Evolutionary conservation across 208 protist species (phyloP), one percentile per base, ranked within the genome.

Genomic region (Crithidia thermophila): DNA sequence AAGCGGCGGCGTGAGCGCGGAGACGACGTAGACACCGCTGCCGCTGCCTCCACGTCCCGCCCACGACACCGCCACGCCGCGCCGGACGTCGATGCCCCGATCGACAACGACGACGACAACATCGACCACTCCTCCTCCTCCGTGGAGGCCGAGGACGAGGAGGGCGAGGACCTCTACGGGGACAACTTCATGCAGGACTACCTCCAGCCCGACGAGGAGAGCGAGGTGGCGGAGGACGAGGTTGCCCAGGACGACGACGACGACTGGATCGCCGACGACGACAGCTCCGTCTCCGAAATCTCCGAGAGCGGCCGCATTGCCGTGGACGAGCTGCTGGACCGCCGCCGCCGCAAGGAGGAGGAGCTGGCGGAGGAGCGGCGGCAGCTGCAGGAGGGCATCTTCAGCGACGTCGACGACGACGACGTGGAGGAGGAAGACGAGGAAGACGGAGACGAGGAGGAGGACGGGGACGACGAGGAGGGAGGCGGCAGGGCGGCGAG

Each of bases 101-200:
- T 25, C n/a, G 67, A 72, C 31, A 45, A 45, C 20, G 50, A 2
- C 28, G 60, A 43, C 14, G 60, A 72, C 4, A 51, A 71, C 2
- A 51, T 53, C 16, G 74, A 37, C 9, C 66, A 67, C 60, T 39
- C 50, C 63, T 58, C 57, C 56, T 84, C 74, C 67, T 34, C 53
- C 23, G 55, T 55, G 7, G 69, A 72, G 31, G 68, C 56, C 30
- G 67, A 72, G 13, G 80, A 85, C 36, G 79, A 80, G 36, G 91
- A 95, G 63, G 88, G 91, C 49, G 91, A 96, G 69, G 91, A 96
- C 68, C 81, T 96, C 23, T 96, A 88, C 61, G 91, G 87, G 5
- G 91, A 96, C 21, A 84, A 94, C 74, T 96, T 86, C 75, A 92
- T 94, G 81, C 82, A 67, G 30, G 91, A 96, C 65, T 96, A 96